Evolutionary conservation across 306 rosid species (phyloP), one percentile per base, ranked within the genome.

Genomic region (Cucurbita maxima): DNA sequence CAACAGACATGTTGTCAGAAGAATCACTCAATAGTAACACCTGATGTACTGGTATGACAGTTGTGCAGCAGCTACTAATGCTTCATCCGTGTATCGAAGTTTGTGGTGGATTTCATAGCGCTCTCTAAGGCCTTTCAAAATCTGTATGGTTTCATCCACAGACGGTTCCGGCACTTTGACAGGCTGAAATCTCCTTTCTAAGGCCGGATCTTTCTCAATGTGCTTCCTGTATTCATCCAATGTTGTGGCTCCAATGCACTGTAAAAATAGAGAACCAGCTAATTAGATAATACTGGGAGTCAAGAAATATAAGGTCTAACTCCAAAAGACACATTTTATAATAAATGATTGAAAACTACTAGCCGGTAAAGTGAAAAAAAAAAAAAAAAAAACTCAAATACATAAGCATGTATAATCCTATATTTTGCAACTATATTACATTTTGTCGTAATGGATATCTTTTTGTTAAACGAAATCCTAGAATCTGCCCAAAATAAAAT

Each of bases 201-300:
- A 80, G 50, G 98, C 98, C 44, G 98, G 97, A 69, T 93, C 97
- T 73, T 90, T 93, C 75, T 93, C 98, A 79, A 93, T 88, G 82
- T 93, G 98, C 81, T 90, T 93, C 76, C 98, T 88, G 83, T 93
- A 90, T 81, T 93, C 98, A 80, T 93, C 97, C 8, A 93, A 80
- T 43, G 98, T 93, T 25, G 98, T 93, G 83, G 98, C 98, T 57
- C 97, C 97, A 76, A 93, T 93, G 74, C 98, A 93, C 98, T 93
- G 86, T 83, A 83, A 51, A 77, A 73, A 77, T 63, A 57, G 62
- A 75, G 58, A 61, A 40, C 54, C 50, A 41, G 16, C 44, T 18
- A 20, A 12, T 11, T 47, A 66, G 41, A 58, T 3, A 30, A 22
- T 54, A 19, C 10, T 11, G 44, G 45, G 85, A 77, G 64, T 20